Evolutionary conservation across 805 yeast species (phyloP), one percentile per base, ranked within the genome.

Genomic region (Hanseniaspora clermontiae): DNA sequence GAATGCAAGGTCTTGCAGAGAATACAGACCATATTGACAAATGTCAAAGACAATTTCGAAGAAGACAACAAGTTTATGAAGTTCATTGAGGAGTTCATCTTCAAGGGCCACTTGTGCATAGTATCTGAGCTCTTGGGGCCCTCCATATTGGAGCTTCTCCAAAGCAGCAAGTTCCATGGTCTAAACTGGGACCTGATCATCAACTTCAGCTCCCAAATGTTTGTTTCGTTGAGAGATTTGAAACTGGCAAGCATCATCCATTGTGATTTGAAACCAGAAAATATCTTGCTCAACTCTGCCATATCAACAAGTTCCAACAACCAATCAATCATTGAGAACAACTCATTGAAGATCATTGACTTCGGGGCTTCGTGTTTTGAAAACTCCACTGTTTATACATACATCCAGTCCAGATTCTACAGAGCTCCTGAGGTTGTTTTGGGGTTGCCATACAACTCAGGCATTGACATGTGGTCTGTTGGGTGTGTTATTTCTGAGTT

Each of bases 211-310:
- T 78, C 75, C 50, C 99, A 93, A 68, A 70, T 93, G 51, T 72
- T 93, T 57, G 95, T 87, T 62, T 80, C 96, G 0, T 71, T 93
- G 63, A 76, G 84, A 43, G 84, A 86, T 29, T 76, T 93, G 61
- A 93, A 93, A 65, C 84, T 82, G 43, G 81, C 87, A 48, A 84
- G 86, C 61, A 76, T 93, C 63, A 89, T 93, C 45, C 99, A 93
- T 66, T 93, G 99, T 71, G 99, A 93, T 70, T 73, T 93, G 66
- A 93, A 93, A 67, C 99, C 99, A 0, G 99, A 93, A 65, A 93
- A 93, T 67, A 89, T 93, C 50, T 71, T 93, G 55, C 72, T 93
- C 36, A 80, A 85, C 53, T 80, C 83, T 51, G 82, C 89, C 5
- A 70, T 68, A 59, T 79, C 82, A 60, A 93, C 96, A 0, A 87